These are phyloP conservation scores for Thalassiosira exigua DNA, from an alignment of 352 stramenopile species.

Conservation along the genomic window DNA sequence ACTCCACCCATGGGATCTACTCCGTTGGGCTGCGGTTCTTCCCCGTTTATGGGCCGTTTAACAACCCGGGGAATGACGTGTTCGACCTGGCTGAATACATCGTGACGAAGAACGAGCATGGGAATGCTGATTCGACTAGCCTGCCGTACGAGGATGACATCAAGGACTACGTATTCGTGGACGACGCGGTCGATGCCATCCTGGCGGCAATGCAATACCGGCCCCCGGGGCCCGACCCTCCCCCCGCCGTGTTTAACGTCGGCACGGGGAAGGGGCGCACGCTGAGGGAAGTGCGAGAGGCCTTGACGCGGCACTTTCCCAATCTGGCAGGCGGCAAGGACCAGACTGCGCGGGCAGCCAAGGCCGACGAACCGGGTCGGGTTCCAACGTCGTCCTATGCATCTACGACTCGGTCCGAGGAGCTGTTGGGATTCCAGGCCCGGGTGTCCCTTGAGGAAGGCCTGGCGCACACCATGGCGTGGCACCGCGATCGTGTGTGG, in stretches of 20 bases:
- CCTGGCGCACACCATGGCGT: conserved; percentile 64
- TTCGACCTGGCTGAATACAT: conserved; percentile 93
- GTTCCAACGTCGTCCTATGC: conserved; percentile 52
- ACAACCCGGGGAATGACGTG: conserved; percentile 90
- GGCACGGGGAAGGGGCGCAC: conserved; percentile 62
- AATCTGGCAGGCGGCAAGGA: conserved; percentile 8
- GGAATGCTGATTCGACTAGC: background rate
- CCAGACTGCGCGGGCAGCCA: background rate
- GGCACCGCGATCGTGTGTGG: conserved; percentile 74
- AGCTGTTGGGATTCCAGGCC: conserved; percentile 70
- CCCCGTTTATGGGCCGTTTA: conserved; percentile 93
- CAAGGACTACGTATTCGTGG: conserved; percentile 90
- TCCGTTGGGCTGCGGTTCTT: conserved; percentile 93
- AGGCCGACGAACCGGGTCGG: conserved; percentile 5
- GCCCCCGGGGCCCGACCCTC: conserved; percentile 19
- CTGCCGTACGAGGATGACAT: conserved; percentile 39
- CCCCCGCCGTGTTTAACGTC: conserved; percentile 78
- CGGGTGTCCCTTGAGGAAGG: conserved; percentile 65
- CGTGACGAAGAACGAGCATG: conserved; percentile 66
- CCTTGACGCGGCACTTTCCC: conserved; percentile 67
- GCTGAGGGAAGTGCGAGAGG: conserved; percentile 49
- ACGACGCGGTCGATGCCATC: conserved; percentile 94
- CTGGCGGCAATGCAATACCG: conserved; percentile 80
- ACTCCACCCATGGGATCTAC: conserved; percentile 91
- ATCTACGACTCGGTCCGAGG: conserved; percentile 60